A percentile compares a stretch with the other conserved stretches of the same genome.
phyloP scores from a whole-genome alignment of 495 filamentous ascomycete species.

The Xylaria venustula region DNA sequence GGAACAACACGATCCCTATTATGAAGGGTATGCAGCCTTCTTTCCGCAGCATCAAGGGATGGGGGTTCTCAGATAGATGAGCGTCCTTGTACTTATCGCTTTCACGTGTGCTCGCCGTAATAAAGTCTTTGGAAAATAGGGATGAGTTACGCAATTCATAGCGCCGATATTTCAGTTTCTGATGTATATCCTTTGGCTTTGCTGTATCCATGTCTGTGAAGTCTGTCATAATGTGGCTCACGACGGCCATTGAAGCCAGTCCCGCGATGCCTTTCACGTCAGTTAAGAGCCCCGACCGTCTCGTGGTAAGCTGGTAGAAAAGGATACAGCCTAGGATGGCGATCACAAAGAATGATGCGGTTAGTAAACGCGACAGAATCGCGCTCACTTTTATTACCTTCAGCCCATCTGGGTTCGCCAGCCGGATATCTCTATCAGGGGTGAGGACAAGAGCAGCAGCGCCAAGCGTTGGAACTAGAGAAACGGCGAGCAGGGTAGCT shows the following conservation, averaged over 20 bases:
- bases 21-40: slow-evolving; percentile 60
- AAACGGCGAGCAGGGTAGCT: slow-evolving; percentile 60
- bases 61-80: slow-evolving; percentile 55
- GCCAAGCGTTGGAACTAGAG: slow-evolving; percentile 60
- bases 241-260: slow-evolving; percentile 70
- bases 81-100: slow-evolving; percentile 37
- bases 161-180: slow-evolving; percentile 59
- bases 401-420: slow-evolving; percentile 27
- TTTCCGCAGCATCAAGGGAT: slow-evolving; percentile 66
- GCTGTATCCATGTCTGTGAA: slow-evolving; percentile 71
- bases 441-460: slow-evolving; percentile 55
- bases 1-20: slow-evolving; percentile 43
- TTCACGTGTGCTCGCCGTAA: slow-evolving; percentile 27
- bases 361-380: slow-evolving; percentile 62
- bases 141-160: slow-evolving; percentile 70
- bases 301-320: slow-evolving; percentile 55
- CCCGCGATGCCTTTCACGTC: slow-evolving; percentile 75
- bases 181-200: slow-evolving; percentile 62
- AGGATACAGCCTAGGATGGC: slow-evolving; percentile 58
- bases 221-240: slow-evolving; percentile 69
- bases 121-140: slow-evolving; percentile 49
- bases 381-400: slow-evolving; percentile 55
- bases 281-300: slow-evolving; percentile 61
- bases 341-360: slow-evolving; percentile 46
- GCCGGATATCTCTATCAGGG: slow-evolving; percentile 41